These are phyloP conservation scores for Cryptococcus sp. DNA, from an alignment of 1,284 basidiomycete species.

Conservation along the genomic window DNA sequence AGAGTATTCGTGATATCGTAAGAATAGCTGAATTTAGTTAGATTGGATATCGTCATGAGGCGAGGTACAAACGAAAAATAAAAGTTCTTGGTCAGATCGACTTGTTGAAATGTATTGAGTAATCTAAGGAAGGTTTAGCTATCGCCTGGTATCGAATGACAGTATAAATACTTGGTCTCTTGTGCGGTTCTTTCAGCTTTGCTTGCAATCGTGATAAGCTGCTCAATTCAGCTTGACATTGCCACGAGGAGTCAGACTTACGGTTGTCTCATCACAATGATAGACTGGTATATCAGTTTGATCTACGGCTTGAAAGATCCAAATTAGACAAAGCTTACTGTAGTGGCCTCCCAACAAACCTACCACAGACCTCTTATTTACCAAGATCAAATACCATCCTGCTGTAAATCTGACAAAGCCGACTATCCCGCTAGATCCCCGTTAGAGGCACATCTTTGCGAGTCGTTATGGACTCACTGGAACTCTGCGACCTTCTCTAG, in stretches of 20 bases:
- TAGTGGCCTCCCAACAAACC: conserved; percentile 95
- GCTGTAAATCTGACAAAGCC: conserved; percentile 87
- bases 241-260: conserved; percentile 35
- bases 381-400: conserved; percentile 85
- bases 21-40: conserved; percentile 63
- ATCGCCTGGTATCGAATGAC: not conserved
- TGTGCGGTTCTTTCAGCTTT: conserved; percentile 68
- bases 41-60: too few species aligned
- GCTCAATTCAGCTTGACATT: not conserved
- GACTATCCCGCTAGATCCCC: conserved; percentile 30
- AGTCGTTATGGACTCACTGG: conserved; percentile 49
- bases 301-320: not conserved
- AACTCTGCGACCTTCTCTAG: conserved; percentile 75
- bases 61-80: conserved; percentile 75
- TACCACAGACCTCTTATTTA: conserved; percentile 86
- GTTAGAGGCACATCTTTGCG: not conserved
- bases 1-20: conserved; percentile 95
- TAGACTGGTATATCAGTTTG: conserved; percentile 56
- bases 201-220: conserved; percentile 42
- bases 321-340: conserved; percentile 27
- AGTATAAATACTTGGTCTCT: conserved; percentile 59
- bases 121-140: conserved; percentile 48
- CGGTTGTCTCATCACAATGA: conserved; percentile 89
- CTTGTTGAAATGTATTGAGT: conserved; percentile 91
- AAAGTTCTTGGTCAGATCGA: conserved; percentile 97